Evolutionary conservation across 1,284 basidiomycete species (phyloP).

Genomic region (Fomitopsis palustris): DNA sequence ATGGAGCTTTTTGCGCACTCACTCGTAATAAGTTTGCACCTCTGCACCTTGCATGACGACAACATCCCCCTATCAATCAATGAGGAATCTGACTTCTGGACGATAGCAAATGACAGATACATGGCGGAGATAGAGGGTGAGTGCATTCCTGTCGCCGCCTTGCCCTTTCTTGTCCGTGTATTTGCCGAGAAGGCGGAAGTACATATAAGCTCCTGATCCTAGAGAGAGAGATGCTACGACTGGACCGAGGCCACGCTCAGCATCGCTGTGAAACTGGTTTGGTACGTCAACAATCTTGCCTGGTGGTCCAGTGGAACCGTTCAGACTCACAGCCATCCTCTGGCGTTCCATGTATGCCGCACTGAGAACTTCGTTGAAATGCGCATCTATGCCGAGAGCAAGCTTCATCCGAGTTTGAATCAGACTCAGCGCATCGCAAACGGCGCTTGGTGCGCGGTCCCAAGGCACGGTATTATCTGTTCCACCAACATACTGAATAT

Average conservation of each 20-base stretch:
- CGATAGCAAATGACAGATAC: conserved; percentile 38
- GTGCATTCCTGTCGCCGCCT: conserved; percentile 32
- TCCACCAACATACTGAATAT: conserved; percentile 65
- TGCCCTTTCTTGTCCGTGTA: conserved; percentile 30
- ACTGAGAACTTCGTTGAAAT: conserved; percentile 75
- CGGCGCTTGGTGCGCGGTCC: conserved; percentile 50
- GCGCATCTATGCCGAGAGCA: conserved; percentile 36
- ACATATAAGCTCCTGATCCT: conserved; percentile 70
- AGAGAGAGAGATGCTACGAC: conserved; percentile 69
- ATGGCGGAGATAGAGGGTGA: conserved; percentile 62
- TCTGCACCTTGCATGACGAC: conserved; percentile 69
- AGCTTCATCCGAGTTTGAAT: conserved; percentile 46
- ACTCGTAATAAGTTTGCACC: conserved; percentile 72
- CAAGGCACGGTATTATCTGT: conserved; percentile 68
- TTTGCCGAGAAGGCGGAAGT: conserved; percentile 53
- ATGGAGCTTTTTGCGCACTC: conserved; percentile 19
- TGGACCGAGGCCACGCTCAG: conserved; percentile 67
- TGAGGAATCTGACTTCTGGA: neutral
- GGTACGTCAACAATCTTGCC: neutral
- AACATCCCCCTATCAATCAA: conserved; percentile 57
- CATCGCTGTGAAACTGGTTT: conserved; percentile 70
- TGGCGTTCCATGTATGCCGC: conserved; percentile 81
- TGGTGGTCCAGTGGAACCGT: neutral
- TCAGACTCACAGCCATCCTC: conserved; percentile 68
- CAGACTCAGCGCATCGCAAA: conserved; percentile 50